phyloP scores from a whole-genome alignment of 2,329 filamentous ascomycete genomes.

The Aspergillus brunneoviolaceus region DNA sequence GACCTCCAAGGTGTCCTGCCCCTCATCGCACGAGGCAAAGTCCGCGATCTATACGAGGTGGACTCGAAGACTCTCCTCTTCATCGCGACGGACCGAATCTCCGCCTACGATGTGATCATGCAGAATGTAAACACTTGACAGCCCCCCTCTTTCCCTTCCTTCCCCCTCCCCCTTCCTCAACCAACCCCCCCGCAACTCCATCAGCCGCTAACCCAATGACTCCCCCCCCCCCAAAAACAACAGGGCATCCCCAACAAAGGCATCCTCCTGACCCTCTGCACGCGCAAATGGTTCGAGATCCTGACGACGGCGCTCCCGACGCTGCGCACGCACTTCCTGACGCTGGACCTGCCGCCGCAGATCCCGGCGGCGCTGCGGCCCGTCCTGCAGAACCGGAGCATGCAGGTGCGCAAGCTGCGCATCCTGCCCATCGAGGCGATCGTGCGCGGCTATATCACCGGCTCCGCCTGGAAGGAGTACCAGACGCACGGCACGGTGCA shows the following conservation, averaged over 20 bases:
- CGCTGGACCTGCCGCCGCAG: slow-evolving; percentile 54
- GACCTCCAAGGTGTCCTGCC: slow-evolving; percentile 48
- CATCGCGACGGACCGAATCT: slow-evolving; percentile 85
- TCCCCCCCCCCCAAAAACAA: slow-evolving; percentile 27
- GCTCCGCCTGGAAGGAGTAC: slow-evolving; percentile 81
- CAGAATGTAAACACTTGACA: slow-evolving; percentile 57
- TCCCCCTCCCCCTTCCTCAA: slow-evolving; percentile 41
- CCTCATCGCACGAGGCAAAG: slow-evolving; percentile 66
- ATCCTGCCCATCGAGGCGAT: slow-evolving; percentile 80
- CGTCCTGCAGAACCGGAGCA: slow-evolving; percentile 64
- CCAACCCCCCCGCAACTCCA: not conserved
- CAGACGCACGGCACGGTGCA: slow-evolving; percentile 72
- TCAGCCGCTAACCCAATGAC: slow-evolving; percentile 17
- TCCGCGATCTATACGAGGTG: slow-evolving; percentile 76
- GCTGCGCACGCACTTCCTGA: slow-evolving; percentile 64
- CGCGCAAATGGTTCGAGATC: slow-evolving; percentile 66
- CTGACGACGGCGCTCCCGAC: slow-evolving; percentile 57
- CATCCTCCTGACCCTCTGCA: slow-evolving; percentile 65
- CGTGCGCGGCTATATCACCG: slow-evolving; percentile 87
- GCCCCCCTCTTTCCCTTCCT: no score
- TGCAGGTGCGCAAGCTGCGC: slow-evolving; percentile 72
- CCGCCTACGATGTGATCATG: slow-evolving; percentile 91
- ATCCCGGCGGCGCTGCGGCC: slow-evolving; percentile 51
- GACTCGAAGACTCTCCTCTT: slow-evolving; percentile 73
- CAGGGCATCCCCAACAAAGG: slow-evolving; percentile 69